A percentile compares a stretch with the other conserved stretches of the same genome.
phyloP scores from a whole-genome alignment of 1,284 basidiomycete genomes.

The Fomitopsis palustris region DNA sequence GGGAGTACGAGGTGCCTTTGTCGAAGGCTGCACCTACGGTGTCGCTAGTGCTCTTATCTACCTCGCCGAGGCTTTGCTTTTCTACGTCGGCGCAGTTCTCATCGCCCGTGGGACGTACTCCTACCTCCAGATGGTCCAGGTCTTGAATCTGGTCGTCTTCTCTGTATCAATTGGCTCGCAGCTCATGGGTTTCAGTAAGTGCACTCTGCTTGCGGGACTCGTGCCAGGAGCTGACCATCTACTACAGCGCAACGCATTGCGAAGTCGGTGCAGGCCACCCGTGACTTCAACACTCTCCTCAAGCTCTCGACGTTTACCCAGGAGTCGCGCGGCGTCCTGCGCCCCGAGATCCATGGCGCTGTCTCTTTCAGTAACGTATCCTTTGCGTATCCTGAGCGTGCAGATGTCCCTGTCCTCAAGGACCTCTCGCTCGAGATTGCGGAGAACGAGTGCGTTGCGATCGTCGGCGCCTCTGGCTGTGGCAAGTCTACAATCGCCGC shows the following conservation, averaged over 20 bases:
- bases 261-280: conserved; percentile 77
- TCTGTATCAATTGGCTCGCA: conserved; percentile 89
- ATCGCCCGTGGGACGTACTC: conserved; percentile 80
- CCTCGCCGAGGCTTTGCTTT: conserved; percentile 84
- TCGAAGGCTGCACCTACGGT: conserved; percentile 82
- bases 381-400: conserved; percentile 84
- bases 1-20: conserved; percentile 77
- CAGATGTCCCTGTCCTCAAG: conserved; percentile 68
- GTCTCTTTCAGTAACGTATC: conserved; percentile 69
- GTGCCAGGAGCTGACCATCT: conserved; percentile 10
- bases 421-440: conserved; percentile 61
- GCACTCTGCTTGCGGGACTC: conserved; percentile 1
- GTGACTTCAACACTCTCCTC: conserved; percentile 72
- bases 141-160: conserved; percentile 91
- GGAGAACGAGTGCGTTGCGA: conserved; percentile 79
- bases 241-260: conserved; percentile 71
- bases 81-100: conserved; percentile 86
- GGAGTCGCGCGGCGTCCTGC: conserved; percentile 66
- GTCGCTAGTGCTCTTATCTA: conserved; percentile 83
- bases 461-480: conserved; percentile 86
- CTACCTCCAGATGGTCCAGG: conserved; percentile 86
- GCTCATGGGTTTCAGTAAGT: conserved; percentile 85
- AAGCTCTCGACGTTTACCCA: conserved; percentile 56
- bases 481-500: conserved; percentile 88
- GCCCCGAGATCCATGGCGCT: conserved; percentile 62